Evolutionary conservation across 371 early-diverging fungal genomes (phyloP).

Genomic region (Mucor velutinosus): DNA sequence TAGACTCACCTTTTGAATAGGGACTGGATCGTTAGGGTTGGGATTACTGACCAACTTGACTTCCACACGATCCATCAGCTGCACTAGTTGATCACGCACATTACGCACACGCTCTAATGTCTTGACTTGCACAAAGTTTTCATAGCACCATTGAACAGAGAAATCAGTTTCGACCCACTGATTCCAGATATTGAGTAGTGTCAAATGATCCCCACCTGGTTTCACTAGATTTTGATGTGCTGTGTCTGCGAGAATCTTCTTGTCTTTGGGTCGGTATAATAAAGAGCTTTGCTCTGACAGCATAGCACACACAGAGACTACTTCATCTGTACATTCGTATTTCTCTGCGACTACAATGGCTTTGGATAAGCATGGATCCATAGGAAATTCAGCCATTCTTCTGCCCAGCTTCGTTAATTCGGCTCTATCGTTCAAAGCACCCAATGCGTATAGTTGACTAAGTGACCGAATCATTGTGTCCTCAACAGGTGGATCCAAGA

Average conservation of each 20-base stretch:
- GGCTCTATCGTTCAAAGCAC: constrained; percentile 92
- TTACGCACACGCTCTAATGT: constrained; percentile 91
- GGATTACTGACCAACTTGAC: constrained; percentile 77
- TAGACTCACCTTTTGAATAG: constrained; percentile 71
- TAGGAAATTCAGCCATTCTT: constrained; percentile 98
- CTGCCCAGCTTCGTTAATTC: constrained; percentile 96
- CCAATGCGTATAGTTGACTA: constrained; percentile 94
- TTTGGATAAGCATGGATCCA: constrained; percentile 96
- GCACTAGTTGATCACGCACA: constrained; percentile 93
- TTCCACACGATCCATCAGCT: constrained; percentile 92
- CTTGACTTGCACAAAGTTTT: constrained; percentile 93
- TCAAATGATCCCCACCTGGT: constrained; percentile 92
- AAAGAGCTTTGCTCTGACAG: constrained; percentile 90
- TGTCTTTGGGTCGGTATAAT: constrained; percentile 94
- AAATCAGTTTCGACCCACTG: constrained; percentile 95
- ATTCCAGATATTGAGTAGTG: constrained; percentile 92
- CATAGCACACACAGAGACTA: constrained; percentile 89
- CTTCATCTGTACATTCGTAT: constrained; percentile 91
- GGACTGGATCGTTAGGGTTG: constrained; percentile 75
- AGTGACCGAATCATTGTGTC: constrained; percentile 92
- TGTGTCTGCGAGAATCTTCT: constrained; percentile 92
- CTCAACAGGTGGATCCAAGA: constrained; percentile 97
- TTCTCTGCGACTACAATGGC: constrained; percentile 90
- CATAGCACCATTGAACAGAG: constrained; percentile 93
- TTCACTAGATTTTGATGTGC: constrained; percentile 84